A percentile compares a stretch with the other conserved stretches of the same genome.
phyloP scores from a whole-genome alignment of 1,284 basidiomycete genomes.

The Cystobasidium pallidum region DNA sequence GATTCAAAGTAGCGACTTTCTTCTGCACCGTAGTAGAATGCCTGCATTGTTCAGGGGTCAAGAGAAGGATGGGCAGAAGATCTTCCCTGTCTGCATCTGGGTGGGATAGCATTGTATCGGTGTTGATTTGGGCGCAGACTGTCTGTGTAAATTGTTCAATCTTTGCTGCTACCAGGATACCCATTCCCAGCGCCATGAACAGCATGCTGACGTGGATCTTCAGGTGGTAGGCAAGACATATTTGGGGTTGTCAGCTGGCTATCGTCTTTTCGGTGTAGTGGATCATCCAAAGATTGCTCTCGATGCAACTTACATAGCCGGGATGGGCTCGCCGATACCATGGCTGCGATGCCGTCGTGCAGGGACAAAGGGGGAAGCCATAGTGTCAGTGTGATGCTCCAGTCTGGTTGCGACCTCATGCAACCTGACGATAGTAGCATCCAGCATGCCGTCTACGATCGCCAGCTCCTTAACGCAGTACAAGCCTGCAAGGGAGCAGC shows the following conservation, averaged over 20 bases:
- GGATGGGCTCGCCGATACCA: constrained; percentile 37
- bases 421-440: background rate
- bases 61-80: constrained; percentile 21
- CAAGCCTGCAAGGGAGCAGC: too few species aligned
- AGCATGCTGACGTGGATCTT: constrained; percentile 17
- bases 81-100: background rate
- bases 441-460: background rate
- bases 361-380: background rate
- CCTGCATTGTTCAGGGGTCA: constrained; percentile 36
- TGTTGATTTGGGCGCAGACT: constrained; percentile 37
- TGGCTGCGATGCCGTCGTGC: background rate
- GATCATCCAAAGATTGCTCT: background rate
- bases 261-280: too few species aligned
- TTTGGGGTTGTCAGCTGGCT: too few species aligned
- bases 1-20: constrained; percentile 22
- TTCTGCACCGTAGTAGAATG: constrained; percentile 35
- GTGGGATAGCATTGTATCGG: constrained; percentile 9
- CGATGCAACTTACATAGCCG: constrained; percentile 14
- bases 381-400: background rate
- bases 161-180: constrained; percentile 27
- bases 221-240: background rate
- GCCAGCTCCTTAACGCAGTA: too few species aligned
- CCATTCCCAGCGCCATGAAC: constrained; percentile 29
- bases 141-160: constrained; percentile 39
- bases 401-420: background rate